Evolutionary conservation across 2,329 filamentous ascomycete genomes (phyloP).

Genomic region (Metarhizium brunneum): DNA sequence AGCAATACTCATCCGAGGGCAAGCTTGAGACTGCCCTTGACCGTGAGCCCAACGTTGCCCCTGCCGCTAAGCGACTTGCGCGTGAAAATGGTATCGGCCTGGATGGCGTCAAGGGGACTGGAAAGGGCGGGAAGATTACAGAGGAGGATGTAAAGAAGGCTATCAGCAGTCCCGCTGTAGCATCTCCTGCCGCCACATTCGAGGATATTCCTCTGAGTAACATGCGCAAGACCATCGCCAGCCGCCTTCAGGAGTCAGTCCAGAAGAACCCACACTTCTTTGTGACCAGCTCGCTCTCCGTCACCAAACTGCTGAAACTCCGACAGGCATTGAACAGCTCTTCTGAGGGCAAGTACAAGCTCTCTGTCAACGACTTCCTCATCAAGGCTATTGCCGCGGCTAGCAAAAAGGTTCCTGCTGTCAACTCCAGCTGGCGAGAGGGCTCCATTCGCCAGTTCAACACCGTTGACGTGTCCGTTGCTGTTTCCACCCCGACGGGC

Average conservation of each 20-base stretch:
- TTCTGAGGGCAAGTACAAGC: conserved; percentile 90
- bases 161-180: conserved; percentile 45
- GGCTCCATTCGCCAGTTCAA: conserved; percentile 89
- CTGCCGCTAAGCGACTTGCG: conserved; percentile 71
- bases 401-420: conserved; percentile 85
- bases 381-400: conserved; percentile 91
- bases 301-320: conserved; percentile 92
- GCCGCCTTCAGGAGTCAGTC: conserved; percentile 77
- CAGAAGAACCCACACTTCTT: conserved; percentile 98
- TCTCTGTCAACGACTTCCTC: conserved; percentile 99
- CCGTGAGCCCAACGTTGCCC: conserved; percentile 64
- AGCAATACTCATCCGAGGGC: conserved; percentile 67
- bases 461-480: conserved; percentile 89
- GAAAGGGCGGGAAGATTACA: conserved; percentile 77
- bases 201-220: conserved; percentile 76
- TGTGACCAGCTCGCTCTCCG: conserved; percentile 82
- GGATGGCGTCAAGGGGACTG: conserved; percentile 74
- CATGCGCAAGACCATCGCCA: conserved; percentile 98
- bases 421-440: conserved; percentile 92
- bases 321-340: conserved; percentile 85
- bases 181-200: conserved; percentile 56
- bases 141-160: conserved; percentile 90
- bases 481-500: conserved; percentile 83
- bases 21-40: conserved; percentile 77
- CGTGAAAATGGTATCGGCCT: conserved; percentile 76